Conservation (phyloP, 192 early-diverging fungal species). For the Jimgerdemannia lactiflua region DNA sequence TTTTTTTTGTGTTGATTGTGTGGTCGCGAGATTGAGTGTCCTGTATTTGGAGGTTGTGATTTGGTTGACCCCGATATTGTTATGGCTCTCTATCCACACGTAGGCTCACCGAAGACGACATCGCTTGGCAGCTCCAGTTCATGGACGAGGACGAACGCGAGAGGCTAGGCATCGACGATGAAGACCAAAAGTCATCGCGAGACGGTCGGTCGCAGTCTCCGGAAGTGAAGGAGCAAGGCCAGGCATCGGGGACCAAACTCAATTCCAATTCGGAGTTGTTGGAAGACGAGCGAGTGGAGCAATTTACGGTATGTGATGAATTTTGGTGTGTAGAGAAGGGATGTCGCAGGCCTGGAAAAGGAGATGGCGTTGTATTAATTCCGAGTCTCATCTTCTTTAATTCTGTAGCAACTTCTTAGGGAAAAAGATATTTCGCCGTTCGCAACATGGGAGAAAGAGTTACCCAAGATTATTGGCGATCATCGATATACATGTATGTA, state of each 20-base stretch:
- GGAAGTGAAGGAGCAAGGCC: slow-evolving; percentile 12
- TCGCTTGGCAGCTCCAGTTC: slow-evolving; percentile 53
- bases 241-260: not conserved
- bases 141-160: slow-evolving; percentile 31
- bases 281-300: slow-evolving; percentile 33
- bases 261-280: slow-evolving; percentile 16
- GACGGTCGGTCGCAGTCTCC: not conserved
- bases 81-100: no score
- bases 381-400: not conserved
- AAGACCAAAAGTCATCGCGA: slow-evolving; percentile 17
- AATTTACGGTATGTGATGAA: slow-evolving; percentile 32
- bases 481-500: slow-evolving; percentile 49
- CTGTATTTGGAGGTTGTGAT: not conserved
- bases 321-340: not conserved
- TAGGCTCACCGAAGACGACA: slow-evolving; percentile 65
- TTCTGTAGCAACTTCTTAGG: slow-evolving; percentile 47
- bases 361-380: no score
- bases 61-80: no score
- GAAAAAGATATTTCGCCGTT: slow-evolving; percentile 75
- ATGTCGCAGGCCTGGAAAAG: no score
- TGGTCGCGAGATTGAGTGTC: no score
- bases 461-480: slow-evolving; percentile 63
- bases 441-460: slow-evolving; percentile 71
- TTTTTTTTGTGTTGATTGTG: not conserved
- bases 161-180: slow-evolving; percentile 6